Evolutionary conservation across 805 yeast species (phyloP), one percentile per base, ranked within the genome.

Genomic region (Barnettozyma californica): DNA sequence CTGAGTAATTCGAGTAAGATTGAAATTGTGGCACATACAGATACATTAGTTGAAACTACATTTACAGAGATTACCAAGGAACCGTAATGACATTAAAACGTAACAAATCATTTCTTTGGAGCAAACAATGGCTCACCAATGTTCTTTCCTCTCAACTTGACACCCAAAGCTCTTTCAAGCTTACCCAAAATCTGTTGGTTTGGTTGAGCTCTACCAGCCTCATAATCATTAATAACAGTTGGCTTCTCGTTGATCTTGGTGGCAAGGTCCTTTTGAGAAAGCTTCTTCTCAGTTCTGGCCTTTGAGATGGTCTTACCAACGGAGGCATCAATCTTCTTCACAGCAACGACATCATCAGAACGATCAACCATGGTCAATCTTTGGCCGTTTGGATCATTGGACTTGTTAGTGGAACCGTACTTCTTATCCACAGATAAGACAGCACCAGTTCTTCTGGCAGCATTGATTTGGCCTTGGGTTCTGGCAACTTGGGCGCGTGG

Each of bases 181-280:
- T 94, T 94, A 47, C 85, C 91, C 62, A 94, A 77, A 46, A 94
- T 70, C 71, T 91, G 98, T 75, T 94, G 99, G 74, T 88, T 91
- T 50, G 99, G 99, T 57, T 86, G 81, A 41, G 96, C 99, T 66
- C 95, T 83, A 51, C 96, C 97, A 48, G 95, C 87, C 74, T 94
- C 99, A 69, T 94, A 94, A 65, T 94, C 99, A 69, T 89, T 91
- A 64, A 94, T 83, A 52, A 94, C 86, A 58, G 84, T 89, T 53
- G 97, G 97, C 75, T 94, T 94, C 73, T 94, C 99, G 67, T 91
- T 92, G 64, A 92, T 79, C 68, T 85, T 87, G 49, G 96, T 89
- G 60, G 99, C 99, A 62, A 94, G 78, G 61, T 94, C 99, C 77
- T 94, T 94, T 70, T 94, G 99, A 9, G 97, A 84, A 65, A 91